phyloP scores from a whole-genome alignment of 2,329 filamentous ascomycete genomes.

The Blastomyces parvus region DNA sequence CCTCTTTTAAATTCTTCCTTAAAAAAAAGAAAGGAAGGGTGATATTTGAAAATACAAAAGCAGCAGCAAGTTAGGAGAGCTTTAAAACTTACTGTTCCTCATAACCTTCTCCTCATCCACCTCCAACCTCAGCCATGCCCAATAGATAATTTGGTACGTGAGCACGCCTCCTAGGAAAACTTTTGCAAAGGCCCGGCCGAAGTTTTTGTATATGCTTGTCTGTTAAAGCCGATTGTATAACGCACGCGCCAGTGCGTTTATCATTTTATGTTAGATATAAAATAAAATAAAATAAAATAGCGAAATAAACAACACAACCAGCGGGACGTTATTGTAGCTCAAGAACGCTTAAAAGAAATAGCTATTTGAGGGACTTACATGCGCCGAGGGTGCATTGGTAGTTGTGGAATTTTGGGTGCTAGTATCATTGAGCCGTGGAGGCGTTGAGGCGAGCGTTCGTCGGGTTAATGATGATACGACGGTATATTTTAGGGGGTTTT shows the following conservation, averaged over 20 bases:
- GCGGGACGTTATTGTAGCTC: neutral
- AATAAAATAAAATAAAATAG: neutral
- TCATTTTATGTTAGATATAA: neutral
- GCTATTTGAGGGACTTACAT: neutral
- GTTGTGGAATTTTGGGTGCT: neutral
- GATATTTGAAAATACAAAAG: neutral
- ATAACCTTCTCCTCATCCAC: constrained; percentile 36
- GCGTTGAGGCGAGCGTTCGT: constrained; percentile 15
- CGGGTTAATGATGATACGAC: neutral
- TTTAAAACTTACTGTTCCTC: constrained; percentile 31
- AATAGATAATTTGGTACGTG: constrained; percentile 41
- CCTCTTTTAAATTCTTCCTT: neutral
- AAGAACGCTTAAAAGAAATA: neutral
- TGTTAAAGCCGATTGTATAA: neutral
- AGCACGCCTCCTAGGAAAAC: constrained; percentile 41
- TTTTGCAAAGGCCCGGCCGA: constrained; percentile 38
- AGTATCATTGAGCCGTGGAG: neutral
- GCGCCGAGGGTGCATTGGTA: constrained; percentile 1
- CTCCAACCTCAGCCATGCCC: constrained; percentile 41
- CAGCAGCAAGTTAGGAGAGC: neutral
- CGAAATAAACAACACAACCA: neutral
- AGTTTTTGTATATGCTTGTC: constrained; percentile 33
- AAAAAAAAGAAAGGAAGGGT: neutral
- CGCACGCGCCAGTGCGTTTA: neutral
- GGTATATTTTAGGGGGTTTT: neutral